These are phyloP conservation scores for Flaveria brownii DNA, from an alignment of 129 eudicot species.

Conservation along the genomic window DNA sequence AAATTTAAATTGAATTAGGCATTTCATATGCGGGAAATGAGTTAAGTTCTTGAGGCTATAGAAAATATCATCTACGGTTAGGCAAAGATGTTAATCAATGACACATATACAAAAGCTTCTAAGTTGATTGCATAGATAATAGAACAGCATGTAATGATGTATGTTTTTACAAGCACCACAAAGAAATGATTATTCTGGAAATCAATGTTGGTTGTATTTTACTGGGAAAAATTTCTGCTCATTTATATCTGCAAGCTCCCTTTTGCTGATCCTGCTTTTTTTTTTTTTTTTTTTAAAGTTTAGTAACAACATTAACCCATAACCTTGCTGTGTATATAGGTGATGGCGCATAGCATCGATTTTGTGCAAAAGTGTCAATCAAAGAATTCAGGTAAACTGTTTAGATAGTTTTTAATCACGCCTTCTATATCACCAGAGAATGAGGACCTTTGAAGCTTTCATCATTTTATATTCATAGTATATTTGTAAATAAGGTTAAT, in stretches of 20 bases:
- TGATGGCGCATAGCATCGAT: slow-evolving; percentile 44
- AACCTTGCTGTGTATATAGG: slow-evolving; percentile 30
- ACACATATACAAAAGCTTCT: neutral
- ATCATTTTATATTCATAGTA: neutral
- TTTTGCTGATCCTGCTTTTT: neutral
- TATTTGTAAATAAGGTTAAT: neutral
- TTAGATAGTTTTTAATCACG: slow-evolving; percentile 1
- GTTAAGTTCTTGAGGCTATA: neutral
- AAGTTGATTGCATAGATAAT: slow-evolving; percentile 4
- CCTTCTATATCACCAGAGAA: neutral
- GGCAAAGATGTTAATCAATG: slow-evolving; percentile 7
- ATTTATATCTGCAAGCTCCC: neutral
- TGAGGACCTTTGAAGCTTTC: slow-evolving; percentile 3
- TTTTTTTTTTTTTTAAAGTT: neutral
- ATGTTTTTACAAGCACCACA: slow-evolving; percentile 14
- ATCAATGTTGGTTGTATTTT: neutral
- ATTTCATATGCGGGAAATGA: neutral
- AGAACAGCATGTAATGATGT: neutral
- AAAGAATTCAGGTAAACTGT: slow-evolving; percentile 37
- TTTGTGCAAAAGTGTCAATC: slow-evolving; percentile 41
- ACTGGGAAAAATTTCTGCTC: neutral
- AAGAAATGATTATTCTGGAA: slow-evolving; percentile 4
- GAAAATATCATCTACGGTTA: neutral
- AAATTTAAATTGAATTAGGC: neutral
- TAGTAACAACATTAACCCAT: slow-evolving; percentile 17